Evolutionary conservation across 2,329 filamentous ascomycete genomes (phyloP), one percentile per base, ranked within the genome.

Genomic region (Phialophora verrucosa): DNA sequence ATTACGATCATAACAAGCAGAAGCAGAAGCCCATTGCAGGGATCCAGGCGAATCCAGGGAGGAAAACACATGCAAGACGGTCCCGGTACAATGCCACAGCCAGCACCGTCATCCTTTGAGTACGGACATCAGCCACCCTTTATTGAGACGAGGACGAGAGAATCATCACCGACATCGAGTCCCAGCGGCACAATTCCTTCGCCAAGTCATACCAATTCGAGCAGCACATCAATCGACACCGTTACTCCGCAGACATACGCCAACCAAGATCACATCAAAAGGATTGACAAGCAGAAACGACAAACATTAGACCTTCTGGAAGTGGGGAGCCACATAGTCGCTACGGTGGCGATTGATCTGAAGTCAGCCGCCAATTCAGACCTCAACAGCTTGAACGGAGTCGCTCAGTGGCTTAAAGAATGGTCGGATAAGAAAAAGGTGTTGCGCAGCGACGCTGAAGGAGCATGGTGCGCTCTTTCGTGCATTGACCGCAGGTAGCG

Each of bases 381-480:
- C 6, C 20, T 27, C 14, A 51, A 27, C 12, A 11, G 8, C 3
- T 27, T 51, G 20, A 10, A 51, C 2, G 49, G 25, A 51, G 25
- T 51, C 12, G 49, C 23, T 29, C 20, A 29, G 14, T 51, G 49
- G 49, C 49, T 51, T 23, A 14, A 27, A 0, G 20, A 51, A 17
- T 29, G 49, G 49, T 27, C 49, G 10, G 12, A 51, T n/a, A 27
- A 27, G 49, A 51, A 27, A 10, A 29, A 27, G 12, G 14, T 0
- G 8, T 29, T 51, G 23, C 14, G 17, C 17, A 20, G 38, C 38
- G 17, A 44, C 6, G 38, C 20, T 12, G 49, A 51, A 23, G 49
- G 49, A 51, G 10, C 20, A 51, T 51, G 49, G 49, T 51, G 49
- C 25, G 10, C 49, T 23, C 49, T 51, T 51, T 51, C 20, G 25